These are phyloP conservation scores for Lactuca saligna DNA, from an alignment of 129 eudicot genomes.

Conservation along the genomic window DNA sequence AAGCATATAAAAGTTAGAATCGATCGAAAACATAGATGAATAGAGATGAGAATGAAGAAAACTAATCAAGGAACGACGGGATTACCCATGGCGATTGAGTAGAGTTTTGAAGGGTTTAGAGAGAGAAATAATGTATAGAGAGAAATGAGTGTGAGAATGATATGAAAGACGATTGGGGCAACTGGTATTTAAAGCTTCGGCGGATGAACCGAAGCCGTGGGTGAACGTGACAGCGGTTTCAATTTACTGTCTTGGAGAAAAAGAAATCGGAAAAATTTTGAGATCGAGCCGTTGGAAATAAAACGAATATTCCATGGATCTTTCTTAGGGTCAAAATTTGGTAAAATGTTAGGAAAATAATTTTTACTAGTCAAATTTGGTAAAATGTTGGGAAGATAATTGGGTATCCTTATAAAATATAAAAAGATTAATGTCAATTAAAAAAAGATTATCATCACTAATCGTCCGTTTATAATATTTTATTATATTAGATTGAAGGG, in stretches of 20 bases:
- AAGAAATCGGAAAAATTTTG: slow-evolving; percentile 31
- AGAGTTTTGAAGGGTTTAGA: slow-evolving; percentile 23
- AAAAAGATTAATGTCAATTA: no score
- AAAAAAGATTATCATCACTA: no score
- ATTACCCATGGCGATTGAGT: slow-evolving; percentile 40
- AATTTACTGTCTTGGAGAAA: slow-evolving; percentile 36
- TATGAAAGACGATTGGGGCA: slow-evolving; percentile 2
- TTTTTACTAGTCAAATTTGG: neutral
- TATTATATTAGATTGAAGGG: no score
- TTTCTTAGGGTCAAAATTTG: neutral
- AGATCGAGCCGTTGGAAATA: slow-evolving; percentile 2
- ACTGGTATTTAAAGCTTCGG: slow-evolving; percentile 18
- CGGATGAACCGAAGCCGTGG: slow-evolving; percentile 35
- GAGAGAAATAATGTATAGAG: slow-evolving; percentile 13
- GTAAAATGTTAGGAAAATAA: neutral
- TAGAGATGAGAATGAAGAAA: neutral
- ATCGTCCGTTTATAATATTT: no score
- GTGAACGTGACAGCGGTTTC: slow-evolving; percentile 19
- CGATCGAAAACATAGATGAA: neutral
- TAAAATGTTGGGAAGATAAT: neutral
- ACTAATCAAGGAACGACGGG: neutral
- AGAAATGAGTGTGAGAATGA: slow-evolving; percentile 19
- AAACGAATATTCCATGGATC: neutral
- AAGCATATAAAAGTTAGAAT: slow-evolving; percentile 11
- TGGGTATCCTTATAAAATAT: no score